Percentiles rank a stretch among this genome's conserved stretches.
These are phyloP conservation scores for Wickerhamomyces xylosicus DNA, from an alignment of 805 yeast species.

Conservation along the genomic window DNA sequence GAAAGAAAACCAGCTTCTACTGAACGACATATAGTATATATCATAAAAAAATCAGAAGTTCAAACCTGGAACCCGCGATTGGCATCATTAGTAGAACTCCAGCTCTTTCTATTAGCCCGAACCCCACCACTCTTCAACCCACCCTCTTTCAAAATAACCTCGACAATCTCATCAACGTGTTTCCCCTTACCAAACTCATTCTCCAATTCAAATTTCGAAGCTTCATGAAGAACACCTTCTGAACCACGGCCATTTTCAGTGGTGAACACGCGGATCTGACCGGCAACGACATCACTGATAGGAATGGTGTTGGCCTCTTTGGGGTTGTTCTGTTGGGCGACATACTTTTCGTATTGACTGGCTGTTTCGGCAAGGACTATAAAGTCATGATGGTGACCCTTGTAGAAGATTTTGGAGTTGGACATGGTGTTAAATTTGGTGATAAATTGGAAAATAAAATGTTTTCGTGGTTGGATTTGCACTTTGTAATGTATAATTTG, in stretches of 20 bases:
- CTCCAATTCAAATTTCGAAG: conserved; percentile 52
- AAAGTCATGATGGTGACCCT: conserved; percentile 57
- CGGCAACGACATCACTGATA: conserved; percentile 44
- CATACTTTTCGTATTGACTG: conserved; percentile 36
- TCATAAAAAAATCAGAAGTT: too few relatives aligned
- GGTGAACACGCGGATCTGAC: conserved; percentile 54
- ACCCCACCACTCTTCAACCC: conserved; percentile 29
- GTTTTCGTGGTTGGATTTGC: too few relatives aligned
- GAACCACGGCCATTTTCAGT: conserved; percentile 53
- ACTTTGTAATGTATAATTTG: too few relatives aligned
- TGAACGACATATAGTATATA: too few relatives aligned
- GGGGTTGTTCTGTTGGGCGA: neutral
- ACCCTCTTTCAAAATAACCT: conserved; percentile 52
- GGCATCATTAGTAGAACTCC: conserved; percentile 36
- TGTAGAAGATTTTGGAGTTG: conserved; percentile 42
- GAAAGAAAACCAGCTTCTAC: too few relatives aligned
- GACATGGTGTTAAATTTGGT: conserved; percentile 14
- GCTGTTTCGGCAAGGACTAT: conserved; percentile 51
- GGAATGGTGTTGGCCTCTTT: conserved; percentile 42
- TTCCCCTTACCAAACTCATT: conserved; percentile 59
- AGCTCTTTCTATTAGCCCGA: conserved; percentile 17
- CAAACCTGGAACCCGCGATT: conserved; percentile 16
- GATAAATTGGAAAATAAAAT: too few relatives aligned
- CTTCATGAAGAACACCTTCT: conserved; percentile 64
- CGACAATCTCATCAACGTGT: conserved; percentile 42